Base-by-base conservation (phyloP, 164 flowering plant species). In the Kingdonia uniflora region DNA sequence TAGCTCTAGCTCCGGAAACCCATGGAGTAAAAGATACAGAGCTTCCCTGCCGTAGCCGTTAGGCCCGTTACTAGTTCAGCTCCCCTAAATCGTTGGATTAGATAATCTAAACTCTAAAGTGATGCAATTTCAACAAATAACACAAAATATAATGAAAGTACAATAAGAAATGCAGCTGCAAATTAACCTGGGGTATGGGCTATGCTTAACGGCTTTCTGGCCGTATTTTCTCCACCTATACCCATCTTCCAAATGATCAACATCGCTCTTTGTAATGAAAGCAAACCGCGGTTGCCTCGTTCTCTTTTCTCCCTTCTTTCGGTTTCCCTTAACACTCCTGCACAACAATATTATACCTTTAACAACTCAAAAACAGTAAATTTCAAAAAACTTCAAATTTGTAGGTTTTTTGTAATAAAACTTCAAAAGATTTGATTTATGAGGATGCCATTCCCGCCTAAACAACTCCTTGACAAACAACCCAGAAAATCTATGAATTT, bases 151-250 rank as follows among this genome's bases (percentile, higher is more conserved):
- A 21, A 39, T 10, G 2, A 13, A 39, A 5, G n/a, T n/a, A n/a
- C n/a, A n/a, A n/a, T n/a, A n/a, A n/a, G n/a, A n/a, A n/a, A n/a
- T n/a, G n/a, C n/a, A 40, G 21, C 11, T 45, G 24, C 60, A 14
- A 24, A n/a, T n/a, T n/a, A n/a, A 88, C 97, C 97, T 88, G 14
- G 97, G 97, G 53, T 73, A 83, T 24, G 97, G 91, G 48, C 95
- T 88, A 51, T 85, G 83, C 64, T 88, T 88, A 1, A 88, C 97
- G 13, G 92, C 92, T 59, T 88, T 88, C 37, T 88, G 97, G n/a
- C 97, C 97, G 66, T 88, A 88, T 65, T 88, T 88, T 17, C 97
- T 59, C 97, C 97, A 88, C n/a, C 95, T 48, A 59, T 85, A 88
- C 23, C 97, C 97, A 66, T 88, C 97, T 66, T 88, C 97, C 42